These are phyloP conservation scores for Phytopythium boreale DNA, from an alignment of 352 stramenopile genomes.

Conservation along the genomic window DNA sequence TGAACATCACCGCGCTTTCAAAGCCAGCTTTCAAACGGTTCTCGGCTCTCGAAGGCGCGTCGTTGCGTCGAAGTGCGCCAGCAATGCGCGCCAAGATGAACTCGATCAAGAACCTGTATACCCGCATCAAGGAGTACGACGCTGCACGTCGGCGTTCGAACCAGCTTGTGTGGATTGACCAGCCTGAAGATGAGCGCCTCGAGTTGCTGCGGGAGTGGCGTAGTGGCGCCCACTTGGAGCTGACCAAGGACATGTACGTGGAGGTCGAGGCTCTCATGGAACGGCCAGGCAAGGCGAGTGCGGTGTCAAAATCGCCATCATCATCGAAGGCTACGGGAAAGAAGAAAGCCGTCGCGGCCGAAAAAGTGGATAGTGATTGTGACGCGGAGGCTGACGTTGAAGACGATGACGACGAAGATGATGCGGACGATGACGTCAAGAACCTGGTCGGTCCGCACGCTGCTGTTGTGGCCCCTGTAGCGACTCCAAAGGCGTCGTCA, in stretches of 20 bases:
- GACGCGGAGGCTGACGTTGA: neutral
- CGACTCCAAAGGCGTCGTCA: neutral
- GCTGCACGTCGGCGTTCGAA: conserved; percentile 12
- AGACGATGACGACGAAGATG: neutral
- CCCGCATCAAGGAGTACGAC: conserved; percentile 25
- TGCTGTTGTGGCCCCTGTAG: neutral
- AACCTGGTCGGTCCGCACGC: neutral
- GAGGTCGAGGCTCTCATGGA: neutral
- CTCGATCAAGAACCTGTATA: conserved; percentile 29
- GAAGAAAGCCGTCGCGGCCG: neutral
- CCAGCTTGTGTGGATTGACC: conserved; percentile 25
- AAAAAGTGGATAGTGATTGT: neutral
- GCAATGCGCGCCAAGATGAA: conserved; percentile 45
- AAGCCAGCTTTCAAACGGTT: conserved; percentile 24
- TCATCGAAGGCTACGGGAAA: neutral
- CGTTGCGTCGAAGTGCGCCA: conserved; percentile 18
- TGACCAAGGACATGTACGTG: conserved; percentile 24
- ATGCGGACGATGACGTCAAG: neutral
- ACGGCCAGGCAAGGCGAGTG: neutral
- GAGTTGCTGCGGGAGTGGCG: conserved; percentile 23
- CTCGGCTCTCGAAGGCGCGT: conserved; percentile 18
- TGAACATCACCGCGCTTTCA: neutral
- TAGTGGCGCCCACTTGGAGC: conserved; percentile 32
- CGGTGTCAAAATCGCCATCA: neutral
- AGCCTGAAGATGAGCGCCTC: conserved; percentile 19